Evolutionary conservation across 306 rosid genomes (phyloP).

Genomic region (Dryas alaskensis): DNA sequence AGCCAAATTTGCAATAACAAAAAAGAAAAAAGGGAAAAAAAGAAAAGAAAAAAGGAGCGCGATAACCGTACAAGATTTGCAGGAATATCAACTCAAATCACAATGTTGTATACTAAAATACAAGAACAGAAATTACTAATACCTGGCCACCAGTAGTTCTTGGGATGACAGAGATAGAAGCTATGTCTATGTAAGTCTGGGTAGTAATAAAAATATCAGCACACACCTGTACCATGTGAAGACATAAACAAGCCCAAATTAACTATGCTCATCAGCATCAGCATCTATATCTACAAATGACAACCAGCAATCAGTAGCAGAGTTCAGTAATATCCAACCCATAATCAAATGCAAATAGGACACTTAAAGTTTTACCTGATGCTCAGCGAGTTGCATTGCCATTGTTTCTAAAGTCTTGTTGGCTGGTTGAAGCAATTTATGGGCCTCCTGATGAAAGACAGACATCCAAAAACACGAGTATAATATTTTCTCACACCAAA

Average conservation of each 20-base stretch:
- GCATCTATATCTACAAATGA: not conserved
- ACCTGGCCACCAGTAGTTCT: conserved; percentile 99
- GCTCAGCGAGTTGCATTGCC: conserved; percentile 90
- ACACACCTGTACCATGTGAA: conserved; percentile 65
- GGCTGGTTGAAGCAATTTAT: conserved; percentile 88
- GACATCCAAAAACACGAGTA: not conserved
- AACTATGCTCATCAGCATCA: conserved; percentile 13
- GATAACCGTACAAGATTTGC: not conserved
- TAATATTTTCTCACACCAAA: not conserved
- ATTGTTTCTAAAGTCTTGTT: conserved; percentile 76
- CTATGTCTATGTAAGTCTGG: conserved; percentile 77
- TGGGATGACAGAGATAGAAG: conserved; percentile 83
- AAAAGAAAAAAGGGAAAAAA: too few relatives aligned
- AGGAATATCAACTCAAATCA: not conserved
- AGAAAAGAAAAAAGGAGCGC: not conserved
- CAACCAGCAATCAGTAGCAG: conserved; percentile 1
- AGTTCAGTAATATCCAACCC: conserved; percentile 14
- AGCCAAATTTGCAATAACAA: not conserved
- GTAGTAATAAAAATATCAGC: conserved; percentile 88
- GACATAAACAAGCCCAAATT: conserved; percentile 24
- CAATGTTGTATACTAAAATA: not conserved
- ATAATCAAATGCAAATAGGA: conserved; percentile 26
- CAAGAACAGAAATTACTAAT: not conserved
- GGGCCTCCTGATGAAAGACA: conserved; percentile 64
- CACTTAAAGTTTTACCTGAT: conserved; percentile 52